Evolutionary conservation across 1,284 basidiomycete genomes (phyloP).

Genomic region (Cutaneotrichosporon dermatis): DNA sequence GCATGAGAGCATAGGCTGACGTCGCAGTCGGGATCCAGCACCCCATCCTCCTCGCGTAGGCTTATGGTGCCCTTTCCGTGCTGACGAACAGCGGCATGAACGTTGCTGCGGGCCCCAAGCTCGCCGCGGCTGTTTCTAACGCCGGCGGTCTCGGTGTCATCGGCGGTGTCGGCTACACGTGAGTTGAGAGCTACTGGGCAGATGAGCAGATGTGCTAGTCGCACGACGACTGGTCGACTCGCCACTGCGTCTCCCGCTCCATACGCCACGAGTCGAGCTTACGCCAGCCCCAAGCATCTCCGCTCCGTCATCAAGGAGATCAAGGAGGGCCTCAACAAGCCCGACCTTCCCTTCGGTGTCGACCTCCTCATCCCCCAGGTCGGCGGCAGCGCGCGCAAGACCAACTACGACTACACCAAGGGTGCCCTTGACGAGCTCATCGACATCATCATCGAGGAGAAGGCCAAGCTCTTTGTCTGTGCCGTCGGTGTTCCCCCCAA

Average conservation of each 20-base stretch:
- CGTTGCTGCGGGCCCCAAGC: conserved; percentile 76
- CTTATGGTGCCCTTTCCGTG: conserved; percentile 2
- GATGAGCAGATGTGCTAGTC: background rate
- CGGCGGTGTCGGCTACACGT: conserved; percentile 75
- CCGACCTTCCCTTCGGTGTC: conserved; percentile 64
- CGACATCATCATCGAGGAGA: conserved; percentile 82
- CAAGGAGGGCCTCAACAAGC: conserved; percentile 59
- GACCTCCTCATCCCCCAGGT: conserved; percentile 79
- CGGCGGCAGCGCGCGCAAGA: conserved; percentile 74
- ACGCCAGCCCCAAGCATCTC: conserved; percentile 44
- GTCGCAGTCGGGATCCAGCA: conserved; percentile 67
- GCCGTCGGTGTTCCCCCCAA: conserved; percentile 73
- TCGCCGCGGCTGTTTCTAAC: conserved; percentile 69
- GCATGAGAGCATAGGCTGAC: background rate
- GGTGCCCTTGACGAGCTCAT: conserved; percentile 67
- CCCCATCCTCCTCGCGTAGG: conserved; percentile 70
- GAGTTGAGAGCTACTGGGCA: conserved; percentile 33
- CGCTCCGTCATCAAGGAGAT: conserved; percentile 62
- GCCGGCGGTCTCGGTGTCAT: conserved; percentile 83
- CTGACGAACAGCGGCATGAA: conserved; percentile 59
- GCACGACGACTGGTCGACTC: too few species aligned
- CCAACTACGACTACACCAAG: conserved; percentile 63
- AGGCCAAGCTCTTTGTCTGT: conserved; percentile 75
- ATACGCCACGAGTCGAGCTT: background rate
- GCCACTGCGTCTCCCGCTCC: background rate